These are phyloP conservation scores for Podospora tetraspora DNA, from an alignment of 495 filamentous ascomycete genomes.

Conservation along the genomic window DNA sequence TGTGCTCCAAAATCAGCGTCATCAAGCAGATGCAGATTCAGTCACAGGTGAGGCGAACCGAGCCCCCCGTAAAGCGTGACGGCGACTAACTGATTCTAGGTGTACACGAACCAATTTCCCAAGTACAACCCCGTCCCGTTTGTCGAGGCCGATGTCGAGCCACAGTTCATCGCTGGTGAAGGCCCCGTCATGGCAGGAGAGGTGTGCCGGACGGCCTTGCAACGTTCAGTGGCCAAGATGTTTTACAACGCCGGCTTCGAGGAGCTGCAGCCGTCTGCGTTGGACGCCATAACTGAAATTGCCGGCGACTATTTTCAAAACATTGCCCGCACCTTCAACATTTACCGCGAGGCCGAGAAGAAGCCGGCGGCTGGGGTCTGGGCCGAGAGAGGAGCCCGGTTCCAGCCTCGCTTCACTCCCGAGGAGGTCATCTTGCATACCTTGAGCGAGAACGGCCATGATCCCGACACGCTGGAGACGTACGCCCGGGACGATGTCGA, in stretches of 20 bases:
- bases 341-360: slow-evolving; percentile 78
- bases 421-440: slow-evolving; percentile 87
- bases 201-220: slow-evolving; percentile 74
- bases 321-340: slow-evolving; percentile 67
- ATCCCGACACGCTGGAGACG: slow-evolving; percentile 72
- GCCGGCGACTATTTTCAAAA: slow-evolving; percentile 86
- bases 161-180: slow-evolving; percentile 80
- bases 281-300: slow-evolving; percentile 87
- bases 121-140: slow-evolving; percentile 95
- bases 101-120: slow-evolving; percentile 96
- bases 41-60: slow-evolving; percentile 62
- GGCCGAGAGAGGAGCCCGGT: slow-evolving; percentile 40
- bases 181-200: slow-evolving; percentile 79
- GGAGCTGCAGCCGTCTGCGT: slow-evolving; percentile 89
- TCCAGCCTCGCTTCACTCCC: slow-evolving; percentile 62
- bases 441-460: slow-evolving; percentile 71
- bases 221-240: slow-evolving; percentile 86
- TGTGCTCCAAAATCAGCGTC: slow-evolving; percentile 91
- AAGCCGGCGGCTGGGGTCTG: slow-evolving; percentile 40
- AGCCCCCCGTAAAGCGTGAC: background rate
- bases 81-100: slow-evolving; percentile 45
- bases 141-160: slow-evolving; percentile 72
- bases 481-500: slow-evolving; percentile 96
- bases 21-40: slow-evolving; percentile 99
- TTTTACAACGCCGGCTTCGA: slow-evolving; percentile 98